phyloP scores from a whole-genome alignment of 352 stramenopile species.

The Phytophthora vignae region DNA sequence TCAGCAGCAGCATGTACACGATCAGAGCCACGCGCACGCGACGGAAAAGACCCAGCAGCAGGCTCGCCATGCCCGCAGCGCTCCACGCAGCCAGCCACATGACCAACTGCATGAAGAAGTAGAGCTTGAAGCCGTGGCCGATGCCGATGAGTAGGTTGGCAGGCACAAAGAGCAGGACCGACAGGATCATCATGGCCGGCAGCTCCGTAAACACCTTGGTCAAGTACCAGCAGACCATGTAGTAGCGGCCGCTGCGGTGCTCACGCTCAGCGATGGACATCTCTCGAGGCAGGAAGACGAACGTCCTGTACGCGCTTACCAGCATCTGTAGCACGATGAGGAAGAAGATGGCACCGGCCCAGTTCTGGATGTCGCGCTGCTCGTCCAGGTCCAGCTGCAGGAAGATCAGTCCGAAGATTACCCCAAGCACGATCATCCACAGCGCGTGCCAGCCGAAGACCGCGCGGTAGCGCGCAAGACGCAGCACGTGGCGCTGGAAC shows the following conservation, averaged over 20 bases:
- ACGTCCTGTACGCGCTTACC: conserved; percentile 33
- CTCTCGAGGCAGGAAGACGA: conserved; percentile 42
- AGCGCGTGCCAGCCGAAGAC: conserved; percentile 49
- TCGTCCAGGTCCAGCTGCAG: conserved; percentile 46
- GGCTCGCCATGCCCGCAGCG: conserved; percentile 36
- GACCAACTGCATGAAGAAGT: conserved; percentile 60
- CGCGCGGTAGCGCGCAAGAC: conserved; percentile 44
- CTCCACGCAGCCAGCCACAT: conserved; percentile 49
- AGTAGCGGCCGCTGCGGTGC: conserved; percentile 36
- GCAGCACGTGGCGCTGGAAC: conserved; percentile 50
- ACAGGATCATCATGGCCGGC: conserved; percentile 45
- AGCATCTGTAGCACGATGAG: conserved; percentile 51
- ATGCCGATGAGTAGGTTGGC: conserved; percentile 57
- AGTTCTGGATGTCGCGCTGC: conserved; percentile 56
- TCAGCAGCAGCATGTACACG: conserved; percentile 40
- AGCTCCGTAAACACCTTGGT: conserved; percentile 50
- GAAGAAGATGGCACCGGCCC: conserved; percentile 56
- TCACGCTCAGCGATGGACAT: conserved; percentile 42
- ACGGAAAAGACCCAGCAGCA: conserved; percentile 48
- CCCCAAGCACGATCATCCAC: conserved; percentile 48
- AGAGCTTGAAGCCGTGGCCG: conserved; percentile 49
- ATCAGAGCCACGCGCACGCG: conserved; percentile 40
- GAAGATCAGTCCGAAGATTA: conserved; percentile 58
- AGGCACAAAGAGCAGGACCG: conserved; percentile 49
- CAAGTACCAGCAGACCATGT: conserved; percentile 43